phyloP scores from a whole-genome alignment of 2,329 filamentous ascomycete species.

The Xylaria sp. region DNA sequence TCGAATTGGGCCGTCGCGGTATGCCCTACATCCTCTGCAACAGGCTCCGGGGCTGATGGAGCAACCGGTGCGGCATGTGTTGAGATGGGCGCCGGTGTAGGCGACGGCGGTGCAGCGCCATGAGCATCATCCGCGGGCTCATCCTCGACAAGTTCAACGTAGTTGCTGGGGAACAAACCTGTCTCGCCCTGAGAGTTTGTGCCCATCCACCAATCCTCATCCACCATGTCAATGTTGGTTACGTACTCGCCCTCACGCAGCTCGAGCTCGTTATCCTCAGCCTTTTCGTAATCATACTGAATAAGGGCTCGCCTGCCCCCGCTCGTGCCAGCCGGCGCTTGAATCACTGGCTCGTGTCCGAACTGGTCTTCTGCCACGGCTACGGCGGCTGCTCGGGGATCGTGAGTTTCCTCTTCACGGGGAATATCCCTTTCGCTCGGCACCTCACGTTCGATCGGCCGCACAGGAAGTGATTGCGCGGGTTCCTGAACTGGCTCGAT shows the following conservation, averaged over 20 bases:
- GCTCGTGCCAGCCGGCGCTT: slow-evolving; percentile 49
- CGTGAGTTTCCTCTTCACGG: slow-evolving; percentile 70
- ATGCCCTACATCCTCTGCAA: slow-evolving; percentile 57
- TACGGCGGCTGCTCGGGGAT: slow-evolving; percentile 68
- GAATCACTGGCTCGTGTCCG: slow-evolving; percentile 51
- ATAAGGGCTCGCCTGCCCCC: slow-evolving; percentile 79
- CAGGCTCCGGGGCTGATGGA: slow-evolving; percentile 47
- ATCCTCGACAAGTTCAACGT: slow-evolving; percentile 84
- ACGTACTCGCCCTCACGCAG: slow-evolving; percentile 88
- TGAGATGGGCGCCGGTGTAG: slow-evolving; percentile 49
- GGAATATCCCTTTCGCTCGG: slow-evolving; percentile 72
- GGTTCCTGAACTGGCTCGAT: slow-evolving; percentile 62
- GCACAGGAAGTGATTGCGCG: slow-evolving; percentile 69
- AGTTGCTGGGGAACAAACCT: slow-evolving; percentile 96
- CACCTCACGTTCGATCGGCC: slow-evolving; percentile 69
- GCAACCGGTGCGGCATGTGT: slow-evolving; percentile 54
- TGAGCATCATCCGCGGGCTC: slow-evolving; percentile 47
- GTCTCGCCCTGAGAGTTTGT: slow-evolving; percentile 84
- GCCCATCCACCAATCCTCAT: slow-evolving; percentile 99
- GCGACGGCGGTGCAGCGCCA: slow-evolving; percentile 51
- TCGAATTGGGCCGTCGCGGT: slow-evolving; percentile 91
- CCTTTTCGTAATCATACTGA: slow-evolving; percentile 96
- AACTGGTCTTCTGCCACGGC: slow-evolving; percentile 62
- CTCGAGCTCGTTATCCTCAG: slow-evolving; percentile 96
- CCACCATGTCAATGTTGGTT: slow-evolving; percentile 94